phyloP scores from a whole-genome alignment of 1,284 basidiomycete species.

The Neotropicomus parvogracilis region DNA sequence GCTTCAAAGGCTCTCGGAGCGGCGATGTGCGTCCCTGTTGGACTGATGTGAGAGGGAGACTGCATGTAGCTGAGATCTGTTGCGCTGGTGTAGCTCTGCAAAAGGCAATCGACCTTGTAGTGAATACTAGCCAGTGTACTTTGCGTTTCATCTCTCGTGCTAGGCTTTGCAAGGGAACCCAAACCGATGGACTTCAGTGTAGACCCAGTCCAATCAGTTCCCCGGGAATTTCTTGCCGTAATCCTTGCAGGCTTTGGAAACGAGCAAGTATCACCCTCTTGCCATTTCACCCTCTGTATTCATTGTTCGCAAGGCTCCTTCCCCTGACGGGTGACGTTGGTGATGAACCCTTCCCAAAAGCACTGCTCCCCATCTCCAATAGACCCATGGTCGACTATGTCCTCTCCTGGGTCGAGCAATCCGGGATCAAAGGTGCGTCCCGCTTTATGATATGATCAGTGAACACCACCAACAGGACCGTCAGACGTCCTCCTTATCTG shows the following conservation, averaged over 20 bases:
- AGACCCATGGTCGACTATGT: constrained; percentile 84
- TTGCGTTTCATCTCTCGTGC: neutral
- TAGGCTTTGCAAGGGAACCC: neutral
- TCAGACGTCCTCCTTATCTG: constrained; percentile 84
- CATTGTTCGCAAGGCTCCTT: constrained; percentile 49
- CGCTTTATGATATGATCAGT: constrained; percentile 4
- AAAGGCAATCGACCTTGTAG: constrained; percentile 28
- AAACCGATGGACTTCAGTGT: constrained; percentile 60
- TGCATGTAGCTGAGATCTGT: too few species aligned
- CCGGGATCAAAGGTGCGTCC: constrained; percentile 73
- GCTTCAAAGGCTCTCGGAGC: neutral
- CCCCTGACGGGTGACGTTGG: constrained; percentile 72
- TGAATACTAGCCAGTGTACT: too few species aligned
- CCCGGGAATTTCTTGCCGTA: constrained; percentile 77
- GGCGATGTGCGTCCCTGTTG: too few species aligned
- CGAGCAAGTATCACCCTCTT: constrained; percentile 50
- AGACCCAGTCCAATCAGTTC: constrained; percentile 46
- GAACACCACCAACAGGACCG: constrained; percentile 5
- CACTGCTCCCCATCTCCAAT: constrained; percentile 83
- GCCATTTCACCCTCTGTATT: neutral
- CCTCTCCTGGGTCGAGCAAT: constrained; percentile 82
- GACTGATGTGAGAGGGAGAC: too few species aligned
- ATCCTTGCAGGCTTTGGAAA: constrained; percentile 85
- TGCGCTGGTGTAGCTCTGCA: constrained; percentile 11
- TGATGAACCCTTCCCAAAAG: constrained; percentile 77